Conservation (phyloP, 2,329 filamentous ascomycete genomes). For the Phyllosticta capitalensis region DNA sequence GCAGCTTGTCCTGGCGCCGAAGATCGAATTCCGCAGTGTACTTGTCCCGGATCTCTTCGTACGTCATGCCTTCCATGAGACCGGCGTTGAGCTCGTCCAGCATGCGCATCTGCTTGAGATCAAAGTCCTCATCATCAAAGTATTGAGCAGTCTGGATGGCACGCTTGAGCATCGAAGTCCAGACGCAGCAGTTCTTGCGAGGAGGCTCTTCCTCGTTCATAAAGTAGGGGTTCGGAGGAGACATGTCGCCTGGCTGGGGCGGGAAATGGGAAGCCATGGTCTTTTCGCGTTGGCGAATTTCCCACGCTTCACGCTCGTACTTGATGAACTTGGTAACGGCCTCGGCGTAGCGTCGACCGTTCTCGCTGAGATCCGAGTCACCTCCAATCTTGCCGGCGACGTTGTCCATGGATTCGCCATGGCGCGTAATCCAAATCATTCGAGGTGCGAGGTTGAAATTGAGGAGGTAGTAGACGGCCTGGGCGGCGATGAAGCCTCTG, state of each 20-base stretch:
- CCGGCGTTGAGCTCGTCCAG: slow-evolving; percentile 93
- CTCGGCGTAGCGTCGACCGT: slow-evolving; percentile 68
- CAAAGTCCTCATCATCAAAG: slow-evolving; percentile 88
- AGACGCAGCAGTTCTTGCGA: slow-evolving; percentile 91
- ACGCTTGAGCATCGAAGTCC: slow-evolving; percentile 93
- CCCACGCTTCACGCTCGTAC: slow-evolving; percentile 69
- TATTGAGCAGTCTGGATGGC: slow-evolving; percentile 79
- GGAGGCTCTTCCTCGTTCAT: slow-evolving; percentile 38
- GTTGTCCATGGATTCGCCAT: slow-evolving; percentile 87
- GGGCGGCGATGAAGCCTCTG: slow-evolving; percentile 81
- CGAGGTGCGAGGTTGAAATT: slow-evolving; percentile 94
- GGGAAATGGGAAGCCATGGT: slow-evolving; percentile 71
- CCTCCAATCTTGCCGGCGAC: slow-evolving; percentile 81
- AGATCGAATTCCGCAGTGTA: slow-evolving; percentile 73
- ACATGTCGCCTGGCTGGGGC: slow-evolving; percentile 82
- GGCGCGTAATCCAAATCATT: slow-evolving; percentile 96
- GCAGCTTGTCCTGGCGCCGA: slow-evolving; percentile 77
- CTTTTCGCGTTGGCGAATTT: slow-evolving; percentile 71
- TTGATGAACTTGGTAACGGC: slow-evolving; percentile 79
- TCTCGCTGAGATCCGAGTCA: slow-evolving; percentile 72
- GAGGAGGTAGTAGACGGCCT: slow-evolving; percentile 87
- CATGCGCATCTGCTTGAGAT: slow-evolving; percentile 97
- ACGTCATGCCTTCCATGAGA: slow-evolving; percentile 88
- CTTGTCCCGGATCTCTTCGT: slow-evolving; percentile 73
- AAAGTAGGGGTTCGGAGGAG: slow-evolving; percentile 86